A percentile compares a stretch with the other conserved stretches of the same genome.
phyloP scores from a whole-genome alignment of 192 early-diverging fungal species.

The Linderina pennispora region DNA sequence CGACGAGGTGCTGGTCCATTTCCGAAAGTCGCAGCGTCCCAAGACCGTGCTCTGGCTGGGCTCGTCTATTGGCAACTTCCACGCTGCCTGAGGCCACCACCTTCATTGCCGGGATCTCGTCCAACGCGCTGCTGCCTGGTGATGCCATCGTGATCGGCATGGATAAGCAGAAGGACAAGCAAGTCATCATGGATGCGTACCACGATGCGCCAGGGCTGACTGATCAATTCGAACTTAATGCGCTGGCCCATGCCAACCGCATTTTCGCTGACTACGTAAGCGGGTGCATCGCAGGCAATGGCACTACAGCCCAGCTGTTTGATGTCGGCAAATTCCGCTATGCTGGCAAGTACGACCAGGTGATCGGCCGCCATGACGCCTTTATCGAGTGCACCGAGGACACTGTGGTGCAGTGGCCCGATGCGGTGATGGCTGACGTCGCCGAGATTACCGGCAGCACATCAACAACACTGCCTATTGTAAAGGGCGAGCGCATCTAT shows the following conservation, averaged over 20 bases:
- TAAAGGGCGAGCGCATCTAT: slow-evolving; percentile 76
- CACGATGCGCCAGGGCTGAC: slow-evolving; percentile 76
- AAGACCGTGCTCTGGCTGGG: slow-evolving; percentile 88
- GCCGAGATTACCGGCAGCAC: slow-evolving; percentile 10
- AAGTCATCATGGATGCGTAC: slow-evolving; percentile 72
- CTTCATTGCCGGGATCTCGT: slow-evolving; percentile 56
- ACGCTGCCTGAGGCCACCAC: slow-evolving; percentile 54
- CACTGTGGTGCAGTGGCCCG: slow-evolving; percentile 46
- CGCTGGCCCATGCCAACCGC: slow-evolving; percentile 67
- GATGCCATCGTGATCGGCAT: slow-evolving; percentile 82
- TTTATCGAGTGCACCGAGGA: slow-evolving; percentile 61
- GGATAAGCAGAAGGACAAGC: slow-evolving; percentile 70
- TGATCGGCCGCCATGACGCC: slow-evolving; percentile 70
- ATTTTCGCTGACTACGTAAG: slow-evolving; percentile 49
- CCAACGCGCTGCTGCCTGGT: slow-evolving; percentile 53
- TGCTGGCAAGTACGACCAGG: slow-evolving; percentile 64
- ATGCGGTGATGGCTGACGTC: slow-evolving; percentile 6
- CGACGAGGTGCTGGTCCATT: slow-evolving; percentile 68
- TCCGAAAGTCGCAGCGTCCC: slow-evolving; percentile 45
- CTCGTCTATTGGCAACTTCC: slow-evolving; percentile 80
- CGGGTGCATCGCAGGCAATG: background rate
- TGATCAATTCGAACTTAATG: slow-evolving; percentile 79
- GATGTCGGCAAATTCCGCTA: slow-evolving; percentile 64
- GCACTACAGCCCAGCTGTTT: slow-evolving; percentile 35
- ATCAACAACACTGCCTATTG: slow-evolving; percentile 43